Percentiles rank a stretch among this genome's conserved stretches.
These are phyloP conservation scores for Meira miltonrushii DNA, from an alignment of 1,284 basidiomycete genomes.

Conservation along the genomic window DNA sequence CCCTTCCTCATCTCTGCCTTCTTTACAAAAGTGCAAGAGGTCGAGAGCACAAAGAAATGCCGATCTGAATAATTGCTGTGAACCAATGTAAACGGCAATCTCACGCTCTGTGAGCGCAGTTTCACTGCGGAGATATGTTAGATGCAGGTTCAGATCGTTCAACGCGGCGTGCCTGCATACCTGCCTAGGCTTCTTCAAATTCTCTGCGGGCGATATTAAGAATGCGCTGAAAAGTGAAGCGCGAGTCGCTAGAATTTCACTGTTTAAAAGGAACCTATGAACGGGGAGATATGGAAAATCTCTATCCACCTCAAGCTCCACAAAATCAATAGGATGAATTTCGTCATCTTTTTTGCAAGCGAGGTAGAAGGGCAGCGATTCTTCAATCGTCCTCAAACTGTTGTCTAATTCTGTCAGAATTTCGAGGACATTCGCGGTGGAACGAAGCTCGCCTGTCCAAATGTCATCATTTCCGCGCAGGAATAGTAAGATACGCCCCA, in stretches of 20 bases:
- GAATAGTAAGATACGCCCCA: not conserved
- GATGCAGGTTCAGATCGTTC: too few species aligned
- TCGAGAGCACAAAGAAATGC: too few species aligned
- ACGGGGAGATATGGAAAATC: not conserved
- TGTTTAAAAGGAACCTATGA: not conserved
- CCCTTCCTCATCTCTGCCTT: too few species aligned
- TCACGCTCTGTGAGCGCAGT: too few species aligned
- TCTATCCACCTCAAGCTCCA: not conserved
- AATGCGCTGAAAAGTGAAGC: not conserved
- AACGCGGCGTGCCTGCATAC: too few species aligned
- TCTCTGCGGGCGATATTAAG: not conserved
- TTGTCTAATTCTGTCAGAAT: too few species aligned
- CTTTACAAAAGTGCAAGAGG: too few species aligned
- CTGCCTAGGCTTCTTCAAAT: too few species aligned
- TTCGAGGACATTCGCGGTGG: not conserved
- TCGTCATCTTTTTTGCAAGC: not conserved
- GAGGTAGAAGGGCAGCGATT: not conserved
- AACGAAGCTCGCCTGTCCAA: not conserved
- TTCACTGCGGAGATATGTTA: too few species aligned
- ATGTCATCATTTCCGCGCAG: not conserved
- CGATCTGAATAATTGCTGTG: too few species aligned
- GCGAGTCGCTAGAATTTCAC: not conserved
- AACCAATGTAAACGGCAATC: too few species aligned
- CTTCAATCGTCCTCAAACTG: too few species aligned
- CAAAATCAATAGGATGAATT: not conserved